Conservation (phyloP, 768 basidiomycete species). For the Tricholoma hemisulphureum region DNA sequence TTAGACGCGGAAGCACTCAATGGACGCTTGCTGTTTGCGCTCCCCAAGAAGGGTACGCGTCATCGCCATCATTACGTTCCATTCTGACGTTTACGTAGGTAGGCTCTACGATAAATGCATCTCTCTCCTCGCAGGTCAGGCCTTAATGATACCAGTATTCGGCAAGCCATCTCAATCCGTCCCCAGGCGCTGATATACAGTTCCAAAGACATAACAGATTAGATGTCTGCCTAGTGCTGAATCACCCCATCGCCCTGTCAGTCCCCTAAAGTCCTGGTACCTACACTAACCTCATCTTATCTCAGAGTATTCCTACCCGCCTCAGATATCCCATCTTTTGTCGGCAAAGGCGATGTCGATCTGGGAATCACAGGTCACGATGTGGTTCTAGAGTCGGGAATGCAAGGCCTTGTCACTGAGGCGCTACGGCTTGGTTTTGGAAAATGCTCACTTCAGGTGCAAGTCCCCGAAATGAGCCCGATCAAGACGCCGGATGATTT, state of each 20-base stretch:
- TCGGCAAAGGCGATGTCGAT: slow-evolving; percentile 95
- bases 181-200: slow-evolving; percentile 88
- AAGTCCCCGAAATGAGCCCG: slow-evolving; percentile 77
- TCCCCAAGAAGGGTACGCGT: slow-evolving; percentile 89
- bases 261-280: slow-evolving; percentile 24
- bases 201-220: slow-evolving; percentile 84
- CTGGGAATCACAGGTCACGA: slow-evolving; percentile 98
- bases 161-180: slow-evolving; percentile 9
- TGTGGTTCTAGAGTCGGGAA: slow-evolving; percentile 87
- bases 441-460: slow-evolving; percentile 85
- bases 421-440: slow-evolving; percentile 87
- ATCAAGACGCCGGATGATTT: slow-evolving; percentile 76
- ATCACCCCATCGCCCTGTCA: slow-evolving; percentile 92
- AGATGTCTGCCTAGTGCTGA: slow-evolving; percentile 91
- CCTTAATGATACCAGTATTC: background rate
- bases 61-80: background rate
- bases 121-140: slow-evolving; percentile 75
- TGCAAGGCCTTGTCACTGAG: slow-evolving; percentile 76
- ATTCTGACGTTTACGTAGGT: slow-evolving; percentile 5
- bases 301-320: slow-evolving; percentile 93
- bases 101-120: slow-evolving; percentile 90
- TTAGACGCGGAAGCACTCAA: slow-evolving; percentile 75
- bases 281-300: slow-evolving; percentile 1
- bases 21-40: slow-evolving; percentile 87
- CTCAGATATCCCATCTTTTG: slow-evolving; percentile 96